Conservation (phyloP, 1,284 basidiomycete species). For the Vanrija sp. region DNA sequence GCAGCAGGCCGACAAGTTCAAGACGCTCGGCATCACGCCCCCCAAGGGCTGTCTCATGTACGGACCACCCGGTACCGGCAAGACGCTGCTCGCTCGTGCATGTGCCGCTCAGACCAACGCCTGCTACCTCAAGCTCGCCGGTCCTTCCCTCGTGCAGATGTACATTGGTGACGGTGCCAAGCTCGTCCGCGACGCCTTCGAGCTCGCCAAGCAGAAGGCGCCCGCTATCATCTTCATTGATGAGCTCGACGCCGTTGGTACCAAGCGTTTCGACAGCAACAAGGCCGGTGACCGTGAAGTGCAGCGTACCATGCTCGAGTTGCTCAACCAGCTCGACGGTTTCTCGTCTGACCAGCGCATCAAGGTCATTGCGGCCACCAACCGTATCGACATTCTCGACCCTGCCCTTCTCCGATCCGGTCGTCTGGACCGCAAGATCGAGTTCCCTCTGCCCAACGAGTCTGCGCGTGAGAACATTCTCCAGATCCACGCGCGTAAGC, state of each 20-base stretch:
- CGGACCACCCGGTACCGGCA: conserved; percentile 72
- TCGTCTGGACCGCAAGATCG: conserved; percentile 72
- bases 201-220: conserved; percentile 96
- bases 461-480: conserved; percentile 67
- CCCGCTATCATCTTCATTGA: conserved; percentile 99
- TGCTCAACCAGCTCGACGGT: conserved; percentile 83
- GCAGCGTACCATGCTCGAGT: conserved; percentile 97
- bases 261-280: conserved; percentile 97
- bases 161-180: conserved; percentile 89
- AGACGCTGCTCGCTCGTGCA: conserved; percentile 70
- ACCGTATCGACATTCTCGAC: conserved; percentile 95
- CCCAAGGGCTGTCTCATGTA: conserved; percentile 78
- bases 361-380: conserved; percentile 99
- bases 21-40: conserved; percentile 72
- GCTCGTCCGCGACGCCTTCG: conserved; percentile 93
- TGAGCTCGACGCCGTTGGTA: conserved; percentile 96
- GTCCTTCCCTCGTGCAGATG: conserved; percentile 71
- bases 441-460: conserved; percentile 74
- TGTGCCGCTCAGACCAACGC: conserved; percentile 78
- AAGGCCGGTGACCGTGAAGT: conserved; percentile 98
- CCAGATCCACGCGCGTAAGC: conserved; percentile 85
- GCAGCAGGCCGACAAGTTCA: conserved; percentile 77
- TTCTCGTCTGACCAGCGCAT: conserved; percentile 90
- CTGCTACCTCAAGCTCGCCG: conserved; percentile 73
- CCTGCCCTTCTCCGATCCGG: conserved; percentile 71